phyloP scores from a whole-genome alignment of 768 basidiomycete species.

The Pleurotus tuber-regium region DNA sequence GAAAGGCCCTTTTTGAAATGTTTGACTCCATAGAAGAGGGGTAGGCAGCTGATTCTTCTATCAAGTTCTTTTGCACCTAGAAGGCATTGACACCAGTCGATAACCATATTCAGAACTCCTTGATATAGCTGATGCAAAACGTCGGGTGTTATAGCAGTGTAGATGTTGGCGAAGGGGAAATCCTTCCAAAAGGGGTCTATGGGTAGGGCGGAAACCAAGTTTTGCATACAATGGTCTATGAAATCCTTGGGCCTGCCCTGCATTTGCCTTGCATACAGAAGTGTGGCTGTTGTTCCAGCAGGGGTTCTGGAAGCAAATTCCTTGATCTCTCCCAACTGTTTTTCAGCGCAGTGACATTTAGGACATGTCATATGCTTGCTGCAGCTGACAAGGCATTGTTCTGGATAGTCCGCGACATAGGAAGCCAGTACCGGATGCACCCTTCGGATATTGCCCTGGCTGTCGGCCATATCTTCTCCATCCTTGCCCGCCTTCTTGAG shows the following conservation, averaged over 20 bases:
- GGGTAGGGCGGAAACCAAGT: not conserved
- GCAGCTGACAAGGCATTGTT: constrained; percentile 37
- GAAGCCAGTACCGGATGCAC: constrained; percentile 38
- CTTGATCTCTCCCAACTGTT: constrained; percentile 17
- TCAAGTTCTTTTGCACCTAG: constrained; percentile 33
- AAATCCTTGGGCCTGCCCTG: not conserved
- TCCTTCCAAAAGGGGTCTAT: constrained; percentile 38
- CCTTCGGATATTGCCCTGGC: constrained; percentile 24
- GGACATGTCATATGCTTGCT: constrained; percentile 27
- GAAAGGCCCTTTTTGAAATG: constrained; percentile 38
- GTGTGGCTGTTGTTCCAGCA: constrained; percentile 13
- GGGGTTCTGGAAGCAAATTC: constrained; percentile 1
- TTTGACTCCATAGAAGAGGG: constrained; percentile 24
- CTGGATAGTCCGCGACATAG: constrained; percentile 40
- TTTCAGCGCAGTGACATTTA: constrained; percentile 18
- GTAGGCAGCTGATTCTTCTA: constrained; percentile 28
- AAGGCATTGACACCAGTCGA: constrained; percentile 29
- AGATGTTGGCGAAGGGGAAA: constrained; percentile 39
- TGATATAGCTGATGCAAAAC: constrained; percentile 49
- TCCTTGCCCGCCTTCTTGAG: constrained; percentile 20
- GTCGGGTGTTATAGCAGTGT: constrained; percentile 39
- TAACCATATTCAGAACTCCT: constrained; percentile 42
- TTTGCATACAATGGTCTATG: not conserved
- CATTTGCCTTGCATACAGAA: constrained; percentile 26
- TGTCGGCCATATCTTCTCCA: constrained; percentile 31